Base-by-base conservation (phyloP, 2,329 filamentous ascomycete species). In the Paraphoma chrysanthemicola region DNA sequence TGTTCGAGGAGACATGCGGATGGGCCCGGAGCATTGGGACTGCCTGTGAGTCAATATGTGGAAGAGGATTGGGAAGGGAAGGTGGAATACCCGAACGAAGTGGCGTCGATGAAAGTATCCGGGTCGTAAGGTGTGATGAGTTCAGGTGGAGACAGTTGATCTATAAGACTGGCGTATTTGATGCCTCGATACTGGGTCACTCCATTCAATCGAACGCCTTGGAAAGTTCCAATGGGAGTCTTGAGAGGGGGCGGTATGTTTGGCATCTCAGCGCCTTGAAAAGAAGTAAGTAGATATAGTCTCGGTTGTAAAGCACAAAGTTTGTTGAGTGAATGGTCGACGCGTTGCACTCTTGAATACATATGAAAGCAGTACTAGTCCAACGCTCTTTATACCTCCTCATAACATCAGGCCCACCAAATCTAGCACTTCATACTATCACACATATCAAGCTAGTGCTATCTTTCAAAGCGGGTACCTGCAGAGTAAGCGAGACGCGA, bases 101-200 rank as follows among this genome's bases (percentile, higher is more conserved):
- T 70, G 16, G 69, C 73, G 52, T 77, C 68, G 1, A 75, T 57
- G 2, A 48, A 10, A 2, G 33, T 43, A 0, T 51, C 52, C 2
- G 43, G 38, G 1, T 56, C 51, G 53, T 69, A 63, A n/a, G 65
- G 60, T 23, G 28, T 38, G 23, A 69, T 55, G 33, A 75, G 54
- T 41, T 68, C 66, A 11, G 75, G 66, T 3, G 56, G 60, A 28
- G 70, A 64, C 30, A 78, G 68, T 12, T 71, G 71, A 44, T 76
- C 65, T 39, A 52, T 62, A 14, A 78, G 38, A 1, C 53, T 66
- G 1, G 73, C 76, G 61, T 77, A 77, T 42, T 71, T 70, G 45
- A 78, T 56, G 8, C 74, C 74, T 2, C 71, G 61, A 42, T 67
- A 77, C 46, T 70, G 68, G 11, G 57, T 53, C 1, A 74, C 59